Evolutionary conservation across 164 flowering plant genomes (phyloP), one percentile per base, ranked within the genome.

Genomic region (Chimonanthus salicifolius): DNA sequence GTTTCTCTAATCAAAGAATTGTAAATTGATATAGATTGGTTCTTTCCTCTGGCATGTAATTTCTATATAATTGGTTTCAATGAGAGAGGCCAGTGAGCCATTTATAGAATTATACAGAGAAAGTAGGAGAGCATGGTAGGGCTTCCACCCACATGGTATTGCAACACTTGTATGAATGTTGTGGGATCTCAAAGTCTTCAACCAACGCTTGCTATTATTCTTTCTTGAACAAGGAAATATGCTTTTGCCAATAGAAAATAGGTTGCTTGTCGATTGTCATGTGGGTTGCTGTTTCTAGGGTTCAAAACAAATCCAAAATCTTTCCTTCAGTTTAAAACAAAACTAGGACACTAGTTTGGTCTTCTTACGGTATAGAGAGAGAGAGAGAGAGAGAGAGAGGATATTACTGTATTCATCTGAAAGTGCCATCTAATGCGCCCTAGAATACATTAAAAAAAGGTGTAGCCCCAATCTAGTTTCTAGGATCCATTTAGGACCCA

Each of bases 211-310:
- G 18, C 68, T 20, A 63, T 62, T 71, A 60, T 71, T 62, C 74
- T 72, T 63, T 63, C 68, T 58, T 72, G 67, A 71, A 71, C 62
- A 58, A 47, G 74, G 70, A 68, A 47, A 68, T 18, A 7, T 68
- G 70, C 58, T n/a, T 48, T 48, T 47, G 10, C 48, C 54, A 15
- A 15, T 68, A 47, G 50, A 47, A 16, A 68, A 48, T 44, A 68
- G 21, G 68, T 47, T 49, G 48, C 68, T 62, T 64, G 68, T 49
- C 67, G 0, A 62, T 63, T 15, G 51, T 20, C 68, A 47, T 63
- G 58, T 62, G 68, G 74, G 67, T 48, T 33, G 47, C 58, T 45
- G 43, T 15, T 72, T 49, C 60, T 58, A 44, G 64, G 43, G 58
- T 6, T 15, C 58, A 49, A 72, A 72, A 48, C 49, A 21, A 63